phyloP scores from a whole-genome alignment of 2,329 filamentous ascomycete species.

The Golovinomyces cichoracearum region DNA sequence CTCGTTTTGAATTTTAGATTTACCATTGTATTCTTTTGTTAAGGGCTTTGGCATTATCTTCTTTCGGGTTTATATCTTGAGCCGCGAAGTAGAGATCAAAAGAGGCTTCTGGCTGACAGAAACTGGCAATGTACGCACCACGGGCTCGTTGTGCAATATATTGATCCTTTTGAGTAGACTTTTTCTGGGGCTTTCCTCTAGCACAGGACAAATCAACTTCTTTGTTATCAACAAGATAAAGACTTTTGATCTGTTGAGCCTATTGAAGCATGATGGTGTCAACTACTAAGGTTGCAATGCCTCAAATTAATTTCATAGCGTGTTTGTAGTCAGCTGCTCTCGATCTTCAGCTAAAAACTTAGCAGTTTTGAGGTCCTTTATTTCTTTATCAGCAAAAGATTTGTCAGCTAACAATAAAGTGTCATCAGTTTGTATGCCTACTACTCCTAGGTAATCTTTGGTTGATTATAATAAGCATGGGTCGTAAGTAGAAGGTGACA shows the following conservation, averaged over 20 bases:
- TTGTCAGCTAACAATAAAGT: neutral
- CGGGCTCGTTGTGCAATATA: neutral
- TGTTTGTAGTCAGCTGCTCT: neutral
- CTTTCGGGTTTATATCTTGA: neutral
- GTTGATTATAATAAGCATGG: conserved; percentile 2
- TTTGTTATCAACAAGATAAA: neutral
- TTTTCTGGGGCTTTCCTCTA: neutral
- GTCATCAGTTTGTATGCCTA: conserved; percentile 2
- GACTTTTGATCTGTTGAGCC: neutral
- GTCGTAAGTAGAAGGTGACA: conserved; percentile 2
- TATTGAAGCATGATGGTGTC: neutral
- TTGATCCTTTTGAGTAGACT: neutral
- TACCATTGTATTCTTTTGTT: conserved; percentile 1
- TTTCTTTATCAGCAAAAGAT: neutral
- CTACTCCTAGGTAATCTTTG: neutral
- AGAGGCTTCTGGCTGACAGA: neutral
- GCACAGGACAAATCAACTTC: neutral
- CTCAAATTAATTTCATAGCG: conserved; percentile 1
- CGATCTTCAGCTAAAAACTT: conserved; percentile 1
- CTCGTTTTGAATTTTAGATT: neutral
- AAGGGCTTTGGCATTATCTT: neutral
- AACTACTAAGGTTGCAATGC: neutral
- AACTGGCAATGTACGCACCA: neutral
- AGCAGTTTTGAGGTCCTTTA: neutral
- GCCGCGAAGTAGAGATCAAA: neutral